Base-by-base conservation (phyloP, 225 moss, liverwort and hornwort genomes). In the Rhytidiadelphus loreus region DNA sequence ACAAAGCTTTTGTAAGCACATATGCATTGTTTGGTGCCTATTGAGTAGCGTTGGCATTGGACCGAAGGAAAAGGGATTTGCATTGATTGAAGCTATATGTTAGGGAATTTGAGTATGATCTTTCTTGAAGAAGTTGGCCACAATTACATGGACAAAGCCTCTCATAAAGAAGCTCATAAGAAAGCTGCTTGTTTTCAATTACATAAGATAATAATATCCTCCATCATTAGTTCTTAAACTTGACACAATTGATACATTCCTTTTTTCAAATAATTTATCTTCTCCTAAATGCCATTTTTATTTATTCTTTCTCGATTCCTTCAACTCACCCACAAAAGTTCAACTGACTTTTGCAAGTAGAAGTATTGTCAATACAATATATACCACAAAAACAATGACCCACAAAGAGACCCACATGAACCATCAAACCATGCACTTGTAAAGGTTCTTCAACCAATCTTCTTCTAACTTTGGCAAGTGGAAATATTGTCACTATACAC, bases 311-410 rank as follows among this genome's bases (percentile, higher is more conserved):
- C 6, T 24, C 0, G 0, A 77, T 77, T 3, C 55, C 8, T 76
- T 14, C 5, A 8, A 3, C 30, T 76, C 1, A 0, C 21, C 2
- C 0, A 0, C 1, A 14, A 0, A 35, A 35, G 5, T 0, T 5
- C 0, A 0, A 35, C 0, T 13, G 0, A 37, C 6, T 55, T 77
- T 25, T 0, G 1, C 25, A 55, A 55, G 37, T 10, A 9, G 4
- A 37, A 55, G 2, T 23, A 37, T 53, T 53, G 15, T 35, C 1
- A n/a, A n/a, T n/a, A 7, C 46, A 9, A 0, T 32, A 46, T 50
- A 20, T 29, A 74, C 32, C 2, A 53, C 2, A 53, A 0, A 13
- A 29, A 77, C 4, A 77, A 37, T 33, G 52, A 52, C 8, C 12
- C 8, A 33, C 50, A 53, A 35, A 14, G 6, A 22, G 6, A 35